Conservation (phyloP, 352 stramenopile genomes). For the Phytophthora fragariae region DNA sequence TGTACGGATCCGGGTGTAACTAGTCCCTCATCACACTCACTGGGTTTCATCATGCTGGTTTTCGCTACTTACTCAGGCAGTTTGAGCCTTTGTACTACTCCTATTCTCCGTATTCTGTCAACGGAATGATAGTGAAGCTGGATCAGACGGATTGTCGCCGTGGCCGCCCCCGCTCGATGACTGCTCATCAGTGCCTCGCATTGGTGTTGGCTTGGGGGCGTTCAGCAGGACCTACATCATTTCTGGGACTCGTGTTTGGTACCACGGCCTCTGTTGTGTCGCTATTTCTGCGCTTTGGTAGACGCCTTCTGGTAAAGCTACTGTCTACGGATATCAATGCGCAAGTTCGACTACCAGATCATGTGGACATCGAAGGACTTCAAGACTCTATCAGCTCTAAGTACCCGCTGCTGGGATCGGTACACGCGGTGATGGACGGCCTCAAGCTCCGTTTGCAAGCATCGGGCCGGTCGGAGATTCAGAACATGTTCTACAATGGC, state of each 20-base stretch:
- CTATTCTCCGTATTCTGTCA: not conserved
- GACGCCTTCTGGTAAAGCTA: not conserved
- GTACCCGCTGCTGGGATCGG: conserved; percentile 1
- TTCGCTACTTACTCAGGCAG: not conserved
- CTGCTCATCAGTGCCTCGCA: not conserved
- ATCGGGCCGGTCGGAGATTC: too few species aligned
- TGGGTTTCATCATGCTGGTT: not conserved
- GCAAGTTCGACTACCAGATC: not conserved
- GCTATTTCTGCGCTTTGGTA: not conserved
- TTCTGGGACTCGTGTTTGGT: not conserved
- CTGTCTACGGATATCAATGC: not conserved
- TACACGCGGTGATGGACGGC: conserved; percentile 33
- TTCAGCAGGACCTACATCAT: not conserved
- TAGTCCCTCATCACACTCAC: conserved; percentile 9
- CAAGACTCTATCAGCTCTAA: not conserved
- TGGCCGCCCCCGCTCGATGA: not conserved
- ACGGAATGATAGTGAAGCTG: conserved; percentile 1
- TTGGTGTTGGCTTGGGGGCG: not conserved
- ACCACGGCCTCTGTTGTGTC: not conserved
- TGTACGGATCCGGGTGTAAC: conserved; percentile 5
- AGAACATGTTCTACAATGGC: too few species aligned
- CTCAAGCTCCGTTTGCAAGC: conserved; percentile 44
- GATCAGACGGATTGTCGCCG: not conserved
- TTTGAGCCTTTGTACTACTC: conserved; percentile 7
- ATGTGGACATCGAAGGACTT: not conserved